Evolutionary conservation across 2,329 filamentous ascomycete species (phyloP), one percentile per base, ranked within the genome.

Genomic region (Penicillium sp.): DNA sequence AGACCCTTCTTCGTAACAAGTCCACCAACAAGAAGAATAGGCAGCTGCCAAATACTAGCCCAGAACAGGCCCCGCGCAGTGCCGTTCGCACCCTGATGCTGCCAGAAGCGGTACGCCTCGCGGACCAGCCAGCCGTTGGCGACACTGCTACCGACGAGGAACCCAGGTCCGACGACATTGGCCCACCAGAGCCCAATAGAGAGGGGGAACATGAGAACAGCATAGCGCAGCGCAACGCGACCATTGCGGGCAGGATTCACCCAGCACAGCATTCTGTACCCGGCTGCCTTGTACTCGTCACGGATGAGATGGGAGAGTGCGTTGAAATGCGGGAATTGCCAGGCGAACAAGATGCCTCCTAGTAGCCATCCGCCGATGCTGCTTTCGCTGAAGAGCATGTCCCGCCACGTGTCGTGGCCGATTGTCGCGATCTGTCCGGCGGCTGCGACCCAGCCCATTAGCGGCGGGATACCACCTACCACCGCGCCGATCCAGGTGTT

Each of bases 261-360:
- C 85, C 91, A 97, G 40, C 81, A 82, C 3, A 97, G 77, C 93
- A 86, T 86, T 52, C 77, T 74, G 64, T 85, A 84, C 1, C 82
- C 82, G 0, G 82, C 82, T 29, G 72, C 70, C 57, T 84, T 86
- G 76, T 99, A 99, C 68, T 99, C 93, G 8, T 95, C 85, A 16
- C 89, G 80, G 53, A 97, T 95, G 3, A 82, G 78, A 81, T 92
- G 95, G 39, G 88, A 91, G 18, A 99, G 78, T 1, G 91, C 87
- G 79, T 96, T 97, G 75, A 99, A 99, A 72, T 99, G 93, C 3
- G 93, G 90, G 65, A 99, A 97, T 67, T 99, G 92, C 93, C 93
- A 99, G 11, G 90, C 87, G 59, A 95, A 95, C 4, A 99, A 76
- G 6, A 97, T 74, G 0, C 80, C 83, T 1, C 89, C 92, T 12